Evolutionary conservation across 2,329 filamentous ascomycete species (phyloP).

Genomic region (Myriangium duriaei): DNA sequence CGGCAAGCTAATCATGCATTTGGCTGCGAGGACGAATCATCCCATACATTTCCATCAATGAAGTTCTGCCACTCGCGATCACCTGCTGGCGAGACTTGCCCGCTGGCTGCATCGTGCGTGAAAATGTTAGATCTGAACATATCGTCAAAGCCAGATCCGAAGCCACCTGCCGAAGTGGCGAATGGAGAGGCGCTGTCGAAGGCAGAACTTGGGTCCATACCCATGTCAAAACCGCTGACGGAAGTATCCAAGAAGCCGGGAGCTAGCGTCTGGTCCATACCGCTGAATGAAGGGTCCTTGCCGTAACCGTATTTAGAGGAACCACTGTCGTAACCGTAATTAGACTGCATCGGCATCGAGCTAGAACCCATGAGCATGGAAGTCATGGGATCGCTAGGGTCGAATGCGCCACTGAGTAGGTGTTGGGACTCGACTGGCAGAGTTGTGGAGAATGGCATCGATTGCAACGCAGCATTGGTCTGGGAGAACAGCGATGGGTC

Average conservation of each 20-base stretch:
- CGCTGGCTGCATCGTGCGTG: conserved; percentile 14
- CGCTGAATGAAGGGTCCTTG: conserved; percentile 20
- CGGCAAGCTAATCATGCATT: no score
- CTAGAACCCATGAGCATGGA: conserved; percentile 34
- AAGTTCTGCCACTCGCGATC: conserved; percentile 19
- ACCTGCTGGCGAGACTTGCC: conserved; percentile 16
- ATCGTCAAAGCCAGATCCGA: conserved; percentile 16
- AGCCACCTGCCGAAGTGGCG: conserved; percentile 15
- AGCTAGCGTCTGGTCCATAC: conserved; percentile 30
- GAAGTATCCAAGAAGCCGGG: conserved; percentile 24
- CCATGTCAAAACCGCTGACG: conserved; percentile 13
- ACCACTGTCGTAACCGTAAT: conserved; percentile 36
- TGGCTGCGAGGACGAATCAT: conserved; percentile 12
- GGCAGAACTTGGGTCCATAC: conserved; percentile 14
- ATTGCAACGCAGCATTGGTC: conserved; percentile 20
- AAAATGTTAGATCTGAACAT: conserved; percentile 13
- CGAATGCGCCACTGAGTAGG: conserved; percentile 32
- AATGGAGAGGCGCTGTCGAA: conserved; percentile 17
- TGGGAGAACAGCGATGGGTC: conserved; percentile 18
- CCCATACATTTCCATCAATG: conserved; percentile 16
- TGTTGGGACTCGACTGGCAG: conserved; percentile 43
- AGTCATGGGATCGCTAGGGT: conserved; percentile 33
- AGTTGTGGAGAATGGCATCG: conserved; percentile 36
- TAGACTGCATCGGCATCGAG: conserved; percentile 23
- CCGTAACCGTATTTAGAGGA: conserved; percentile 18